Percentiles rank a stretch among this genome's conserved stretches.
Evolutionary conservation across 257 asterid species (phyloP).

Genomic region (Solanum commersonii): DNA sequence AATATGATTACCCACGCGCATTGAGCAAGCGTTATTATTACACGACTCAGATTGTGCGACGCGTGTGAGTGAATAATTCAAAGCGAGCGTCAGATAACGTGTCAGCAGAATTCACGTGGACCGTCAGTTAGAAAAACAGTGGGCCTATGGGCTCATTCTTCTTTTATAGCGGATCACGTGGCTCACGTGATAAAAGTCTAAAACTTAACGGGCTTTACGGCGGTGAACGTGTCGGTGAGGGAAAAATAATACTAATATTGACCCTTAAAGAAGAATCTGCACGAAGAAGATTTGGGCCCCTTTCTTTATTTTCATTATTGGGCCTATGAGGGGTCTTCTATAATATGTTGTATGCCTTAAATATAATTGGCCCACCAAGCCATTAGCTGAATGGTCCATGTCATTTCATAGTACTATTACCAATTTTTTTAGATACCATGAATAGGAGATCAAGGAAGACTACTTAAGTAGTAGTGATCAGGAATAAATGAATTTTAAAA

Average conservation of each 20-base stretch:
- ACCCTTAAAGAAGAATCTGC: not conserved
- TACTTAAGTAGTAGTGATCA: not conserved
- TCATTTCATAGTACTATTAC: not conserved
- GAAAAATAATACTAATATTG: not conserved
- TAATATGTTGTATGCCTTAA: not conserved
- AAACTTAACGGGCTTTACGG: not conserved
- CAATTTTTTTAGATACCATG: not conserved
- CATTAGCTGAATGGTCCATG: not conserved
- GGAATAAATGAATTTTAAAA: no score
- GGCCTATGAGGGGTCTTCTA: not conserved
- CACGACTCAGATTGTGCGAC: not conserved
- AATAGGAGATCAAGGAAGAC: not conserved
- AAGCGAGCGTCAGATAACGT: not conserved
- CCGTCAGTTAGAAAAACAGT: not conserved
- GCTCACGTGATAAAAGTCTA: slow-evolving; percentile 4
- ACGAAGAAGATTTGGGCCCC: not conserved
- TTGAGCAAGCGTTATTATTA: not conserved
- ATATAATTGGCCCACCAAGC: not conserved
- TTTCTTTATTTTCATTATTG: not conserved
- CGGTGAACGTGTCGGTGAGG: not conserved
- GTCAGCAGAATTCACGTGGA: not conserved
- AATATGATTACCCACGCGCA: not conserved
- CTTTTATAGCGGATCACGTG: not conserved
- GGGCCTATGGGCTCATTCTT: not conserved
- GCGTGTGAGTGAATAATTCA: not conserved